Conservation (phyloP, 257 asterid species). For the Gentiana straminea region DNA sequence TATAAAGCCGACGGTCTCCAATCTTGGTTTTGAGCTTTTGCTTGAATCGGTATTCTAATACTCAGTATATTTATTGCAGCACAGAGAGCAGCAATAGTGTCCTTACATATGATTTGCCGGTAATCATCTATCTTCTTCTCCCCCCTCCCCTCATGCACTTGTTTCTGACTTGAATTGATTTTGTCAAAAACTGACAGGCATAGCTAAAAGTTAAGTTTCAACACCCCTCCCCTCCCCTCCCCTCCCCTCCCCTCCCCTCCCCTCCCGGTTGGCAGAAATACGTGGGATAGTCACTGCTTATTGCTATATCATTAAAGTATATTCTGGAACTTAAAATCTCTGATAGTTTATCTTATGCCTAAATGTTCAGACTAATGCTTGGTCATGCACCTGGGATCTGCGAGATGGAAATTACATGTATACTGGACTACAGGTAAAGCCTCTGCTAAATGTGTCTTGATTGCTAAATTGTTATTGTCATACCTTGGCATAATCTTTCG, state of each 20-base stretch:
- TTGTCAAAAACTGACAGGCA: too few species aligned
- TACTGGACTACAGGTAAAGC: slow-evolving; percentile 85
- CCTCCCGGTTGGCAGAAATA: too few species aligned
- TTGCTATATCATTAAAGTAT: neutral
- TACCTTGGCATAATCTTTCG: neutral
- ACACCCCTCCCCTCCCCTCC: too few species aligned
- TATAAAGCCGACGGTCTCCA: neutral
- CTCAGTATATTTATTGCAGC: slow-evolving; percentile 30
- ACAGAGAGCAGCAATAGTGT: slow-evolving; percentile 68
- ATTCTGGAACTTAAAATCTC: neutral
- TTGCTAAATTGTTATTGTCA: slow-evolving; percentile 5
- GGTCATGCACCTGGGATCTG: slow-evolving; percentile 97
- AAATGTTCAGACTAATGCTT: slow-evolving; percentile 66
- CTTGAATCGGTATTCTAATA: slow-evolving; percentile 14
- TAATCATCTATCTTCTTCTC: too few species aligned
- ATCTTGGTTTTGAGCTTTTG: slow-evolving; percentile 9
- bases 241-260: too few species aligned
- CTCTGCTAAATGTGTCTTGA: slow-evolving; percentile 1
- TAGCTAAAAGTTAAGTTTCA: too few species aligned
- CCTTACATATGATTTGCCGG: slow-evolving; percentile 76
- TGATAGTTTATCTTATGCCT: neutral
- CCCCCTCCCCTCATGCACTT: neutral
- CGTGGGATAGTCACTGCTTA: neutral
- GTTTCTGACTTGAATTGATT: too few species aligned
- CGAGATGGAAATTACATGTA: slow-evolving; percentile 49